These are phyloP conservation scores for Rhytidiadelphus loreus DNA, from an alignment of 225 moss, liverwort and hornwort genomes.

Conservation along the genomic window DNA sequence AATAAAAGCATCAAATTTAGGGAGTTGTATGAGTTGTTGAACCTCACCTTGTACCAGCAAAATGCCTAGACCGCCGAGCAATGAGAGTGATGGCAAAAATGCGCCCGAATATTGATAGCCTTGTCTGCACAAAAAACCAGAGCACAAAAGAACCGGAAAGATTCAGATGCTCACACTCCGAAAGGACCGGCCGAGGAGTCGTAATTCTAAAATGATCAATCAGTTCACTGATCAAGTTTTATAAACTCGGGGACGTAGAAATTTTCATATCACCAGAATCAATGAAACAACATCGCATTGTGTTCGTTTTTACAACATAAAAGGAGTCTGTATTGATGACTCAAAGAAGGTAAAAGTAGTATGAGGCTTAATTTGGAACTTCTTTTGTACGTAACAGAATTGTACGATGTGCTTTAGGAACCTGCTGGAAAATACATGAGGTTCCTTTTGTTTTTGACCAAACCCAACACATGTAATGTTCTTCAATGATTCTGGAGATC, in stretches of 20 bases:
- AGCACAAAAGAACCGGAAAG: background rate
- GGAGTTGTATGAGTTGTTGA: background rate
- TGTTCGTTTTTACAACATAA: too few relatives aligned
- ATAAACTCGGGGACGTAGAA: background rate
- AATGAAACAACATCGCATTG: background rate
- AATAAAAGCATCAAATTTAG: background rate
- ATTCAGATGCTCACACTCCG: background rate
- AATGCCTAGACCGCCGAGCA: slow-evolving; percentile 81
- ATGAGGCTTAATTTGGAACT: too few relatives aligned
- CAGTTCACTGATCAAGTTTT: background rate
- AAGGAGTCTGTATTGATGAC: too few relatives aligned
- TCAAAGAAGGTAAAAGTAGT: too few relatives aligned
- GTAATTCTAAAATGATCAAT: background rate
- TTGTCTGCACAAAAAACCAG: slow-evolving; percentile 29
- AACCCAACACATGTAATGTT: background rate
- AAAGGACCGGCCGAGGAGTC: background rate
- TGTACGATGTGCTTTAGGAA: too few relatives aligned
- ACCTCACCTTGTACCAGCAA: slow-evolving; percentile 82
- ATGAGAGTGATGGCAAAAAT: slow-evolving; percentile 91
- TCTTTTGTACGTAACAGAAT: too few relatives aligned
- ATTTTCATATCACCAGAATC: background rate
- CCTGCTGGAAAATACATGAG: too few relatives aligned
- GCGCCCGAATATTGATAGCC: slow-evolving; percentile 80
- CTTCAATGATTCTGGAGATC: too few relatives aligned
- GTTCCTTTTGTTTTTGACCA: background rate